These are phyloP conservation scores for Lachancea mirantina DNA, from an alignment of 805 yeast genomes.

Conservation along the genomic window DNA sequence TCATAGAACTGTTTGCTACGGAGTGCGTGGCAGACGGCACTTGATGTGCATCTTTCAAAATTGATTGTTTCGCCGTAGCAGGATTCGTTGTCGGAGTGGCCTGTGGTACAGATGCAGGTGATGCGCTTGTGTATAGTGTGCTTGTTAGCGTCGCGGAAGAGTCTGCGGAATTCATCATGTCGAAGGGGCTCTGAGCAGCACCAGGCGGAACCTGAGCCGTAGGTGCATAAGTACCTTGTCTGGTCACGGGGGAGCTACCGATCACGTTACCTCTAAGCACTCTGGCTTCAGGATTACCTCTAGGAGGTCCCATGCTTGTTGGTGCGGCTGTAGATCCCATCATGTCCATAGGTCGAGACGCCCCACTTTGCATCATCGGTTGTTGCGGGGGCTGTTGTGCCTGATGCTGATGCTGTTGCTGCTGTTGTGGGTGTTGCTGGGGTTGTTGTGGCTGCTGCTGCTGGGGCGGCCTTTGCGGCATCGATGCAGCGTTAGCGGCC, in stretches of 20 bases:
- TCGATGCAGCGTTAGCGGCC: conserved; percentile 1
- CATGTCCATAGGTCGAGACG: too few species aligned
- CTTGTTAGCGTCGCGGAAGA: background rate
- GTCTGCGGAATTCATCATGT: background rate
- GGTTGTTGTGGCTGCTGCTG: conserved; percentile 4
- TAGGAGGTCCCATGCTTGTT: conserved; percentile 6
- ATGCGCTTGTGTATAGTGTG: conserved; percentile 1
- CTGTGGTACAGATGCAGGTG: background rate
- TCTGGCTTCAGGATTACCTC: conserved; percentile 2
- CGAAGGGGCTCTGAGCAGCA: conserved; percentile 1
- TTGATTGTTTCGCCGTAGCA: conserved; percentile 1
- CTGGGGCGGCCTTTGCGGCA: conserved; percentile 2
- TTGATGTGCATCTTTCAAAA: conserved; percentile 4
- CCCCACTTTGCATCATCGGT: background rate
- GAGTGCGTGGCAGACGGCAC: background rate
- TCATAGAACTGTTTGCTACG: background rate
- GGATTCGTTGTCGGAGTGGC: background rate
- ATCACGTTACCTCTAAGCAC: background rate
- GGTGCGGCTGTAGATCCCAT: too few species aligned
- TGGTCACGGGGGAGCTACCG: conserved; percentile 2
- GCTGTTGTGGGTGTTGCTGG: background rate
- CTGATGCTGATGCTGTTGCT: conserved; percentile 1
- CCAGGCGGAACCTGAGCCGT: conserved; percentile 1
- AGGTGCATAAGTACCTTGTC: background rate
- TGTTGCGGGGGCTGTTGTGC: conserved; percentile 2